Conservation (phyloP, 1,284 basidiomycete genomes). For the Ceratorhiza oryzae-sativae region DNA sequence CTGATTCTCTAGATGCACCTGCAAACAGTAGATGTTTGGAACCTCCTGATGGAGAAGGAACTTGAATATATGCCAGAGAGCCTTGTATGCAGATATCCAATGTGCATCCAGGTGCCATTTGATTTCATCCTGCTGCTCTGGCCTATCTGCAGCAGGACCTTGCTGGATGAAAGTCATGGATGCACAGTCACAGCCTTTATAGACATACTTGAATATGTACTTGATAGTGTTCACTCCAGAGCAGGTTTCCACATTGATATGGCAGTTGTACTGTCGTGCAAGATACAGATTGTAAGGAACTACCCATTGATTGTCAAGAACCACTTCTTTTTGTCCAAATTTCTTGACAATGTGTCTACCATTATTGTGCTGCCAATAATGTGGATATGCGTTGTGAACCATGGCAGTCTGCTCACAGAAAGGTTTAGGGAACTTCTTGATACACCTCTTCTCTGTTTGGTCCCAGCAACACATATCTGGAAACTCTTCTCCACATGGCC, state of each 20-base stretch:
- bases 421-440: constrained; percentile 50
- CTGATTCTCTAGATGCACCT: constrained; percentile 48
- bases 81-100: constrained; percentile 53
- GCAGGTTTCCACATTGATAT: constrained; percentile 59
- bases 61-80: constrained; percentile 51
- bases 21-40: constrained; percentile 53
- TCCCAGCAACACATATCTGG: background rate
- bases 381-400: constrained; percentile 53
- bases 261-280: constrained; percentile 52
- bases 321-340: background rate
- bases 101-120: constrained; percentile 50
- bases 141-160: background rate
- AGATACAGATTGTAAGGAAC: constrained; percentile 54
- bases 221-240: constrained; percentile 51
- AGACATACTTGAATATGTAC: constrained; percentile 59
- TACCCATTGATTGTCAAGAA: constrained; percentile 51
- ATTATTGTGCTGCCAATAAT: constrained; percentile 39
- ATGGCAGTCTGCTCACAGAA: constrained; percentile 52
- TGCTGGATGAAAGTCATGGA: constrained; percentile 47
- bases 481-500: constrained; percentile 52
- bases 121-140: constrained; percentile 44
- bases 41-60: constrained; percentile 50
- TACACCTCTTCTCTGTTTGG: constrained; percentile 48
- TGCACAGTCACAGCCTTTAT: constrained; percentile 56
- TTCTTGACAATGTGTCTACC: constrained; percentile 10